These are phyloP conservation scores for Penicillium sp. DNA, from an alignment of 2,329 filamentous ascomycete genomes.

Conservation along the genomic window DNA sequence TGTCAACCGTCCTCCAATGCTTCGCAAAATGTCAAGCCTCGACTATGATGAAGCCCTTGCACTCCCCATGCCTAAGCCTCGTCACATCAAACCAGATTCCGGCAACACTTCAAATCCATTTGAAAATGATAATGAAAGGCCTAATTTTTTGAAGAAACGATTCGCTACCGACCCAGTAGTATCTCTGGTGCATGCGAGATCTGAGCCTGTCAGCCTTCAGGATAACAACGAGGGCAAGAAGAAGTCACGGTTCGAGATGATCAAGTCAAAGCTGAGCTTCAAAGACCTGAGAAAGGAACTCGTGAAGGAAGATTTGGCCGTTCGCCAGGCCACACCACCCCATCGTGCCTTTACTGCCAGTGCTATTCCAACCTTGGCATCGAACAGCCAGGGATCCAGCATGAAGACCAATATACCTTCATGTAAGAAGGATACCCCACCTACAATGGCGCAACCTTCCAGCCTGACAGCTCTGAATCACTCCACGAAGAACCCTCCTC, in stretches of 20 bases:
- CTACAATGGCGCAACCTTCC: not conserved
- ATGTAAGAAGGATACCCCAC: not conserved
- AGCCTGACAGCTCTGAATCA: not conserved
- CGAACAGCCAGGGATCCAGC: not conserved
- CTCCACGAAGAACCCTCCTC: not conserved
- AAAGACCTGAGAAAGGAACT: conserved; percentile 31
- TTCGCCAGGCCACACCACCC: not conserved
- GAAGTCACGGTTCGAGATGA: conserved; percentile 24
- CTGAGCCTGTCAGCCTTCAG: not conserved
- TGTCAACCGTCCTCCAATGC: conserved; percentile 3
- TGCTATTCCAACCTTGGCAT: not conserved
- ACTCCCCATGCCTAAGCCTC: conserved; percentile 31
- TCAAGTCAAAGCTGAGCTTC: conserved; percentile 32
- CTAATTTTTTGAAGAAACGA: conserved; percentile 14
- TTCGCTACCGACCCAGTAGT: conserved; percentile 14
- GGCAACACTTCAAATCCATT: not conserved
- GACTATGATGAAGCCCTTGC: conserved; percentile 29
- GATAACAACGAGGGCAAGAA: conserved; percentile 12
- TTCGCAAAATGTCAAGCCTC: conserved; percentile 21
- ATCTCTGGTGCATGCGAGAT: not conserved
- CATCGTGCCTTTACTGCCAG: not conserved
- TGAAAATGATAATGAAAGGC: conserved; percentile 1
- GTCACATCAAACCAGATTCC: not conserved
- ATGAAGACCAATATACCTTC: not conserved
- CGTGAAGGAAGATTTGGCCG: conserved; percentile 11